Base-by-base conservation (phyloP, 768 basidiomycete species). In the Cystobasidium ongulense region DNA sequence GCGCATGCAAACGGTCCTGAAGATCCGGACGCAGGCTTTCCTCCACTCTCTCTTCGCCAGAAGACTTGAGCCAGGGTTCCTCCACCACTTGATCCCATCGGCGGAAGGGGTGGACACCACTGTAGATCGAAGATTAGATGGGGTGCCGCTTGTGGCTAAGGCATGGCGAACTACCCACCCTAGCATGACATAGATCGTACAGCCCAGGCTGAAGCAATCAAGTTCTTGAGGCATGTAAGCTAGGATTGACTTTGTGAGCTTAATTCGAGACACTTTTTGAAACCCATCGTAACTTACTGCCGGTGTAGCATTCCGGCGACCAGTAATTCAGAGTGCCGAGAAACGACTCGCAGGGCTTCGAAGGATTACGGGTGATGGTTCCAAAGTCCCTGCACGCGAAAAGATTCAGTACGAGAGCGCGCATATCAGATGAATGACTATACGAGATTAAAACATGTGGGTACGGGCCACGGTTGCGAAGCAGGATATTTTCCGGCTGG, bases 381-480 rank as follows among this genome's bases (percentile, higher is more conserved):
- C 65, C 65, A 67, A 67, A 67, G 36, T 67, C 65, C 3, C 65
- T 67, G 17, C n/a, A n/a, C n/a, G n/a, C n/a, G n/a, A n/a, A n/a
- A n/a, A n/a, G n/a, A 17, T 13, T 36, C 63, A 33, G 33, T 38
- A 63, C 13, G 63, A 15, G 15, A 25, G 17, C 29, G 13, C 33
- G 10, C 33, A 36, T 33, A 27, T 25, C 11, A 63, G 15, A n/a
- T n/a, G n/a, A n/a, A n/a, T n/a, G n/a, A n/a, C 18, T 38, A 39
- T 53, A 67, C 65, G 65, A 46, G 18, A 67, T 25, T 8, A 67
- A 43, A 35, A 67, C 52, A 52, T 46, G 65, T 13, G 65, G 65
- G 52, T 67, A 67, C 17, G 38, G 41, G 27, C 46, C 65, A 2
- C 29, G 65, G 18, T 27, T 52, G 1, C 65, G 65, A 11, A 67